Base-by-base conservation (phyloP, 2,329 filamentous ascomycete genomes). In the Sclerotinia subarctica region DNA sequence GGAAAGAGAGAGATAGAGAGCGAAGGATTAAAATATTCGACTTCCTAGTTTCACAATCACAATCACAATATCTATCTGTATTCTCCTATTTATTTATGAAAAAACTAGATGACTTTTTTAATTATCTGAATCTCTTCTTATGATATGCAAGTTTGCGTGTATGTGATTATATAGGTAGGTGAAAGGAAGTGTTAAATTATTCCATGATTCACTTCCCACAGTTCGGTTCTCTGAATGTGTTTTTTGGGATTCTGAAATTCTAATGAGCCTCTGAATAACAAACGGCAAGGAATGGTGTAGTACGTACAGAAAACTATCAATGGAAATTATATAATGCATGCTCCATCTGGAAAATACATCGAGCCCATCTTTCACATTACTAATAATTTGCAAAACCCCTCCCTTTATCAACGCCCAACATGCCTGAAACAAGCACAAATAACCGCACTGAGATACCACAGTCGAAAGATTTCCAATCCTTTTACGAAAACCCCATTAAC, bases 71-170 rank as follows among this genome's bases (percentile, higher is more conserved):
- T 42, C 11, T 42, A 15, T 42, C 11, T 3, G 3, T 5, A 35
- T 8, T 32, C 0, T 32, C 4, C 3, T 13, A 0, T 26, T 26
- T 35, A 5, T 4, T 11, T 19, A 3, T 49, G 35, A 10, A 6
- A 7, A n/a, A 7, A 24, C 7, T 21, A 8, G 2, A 13, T 47
- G 5, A 1, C 1, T 24, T 35, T 13, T 6, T 24, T 24, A 10
- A 3, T 11, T 1, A 1, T 35, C 19, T 24, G 58, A 49, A 60
- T 60, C 11, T 35, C 1, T 11, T 19, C n/a, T 19, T 15, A 5
- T 4, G 3, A 1, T 24, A 3, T 3, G 3, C 8, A 13, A 10
- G 10, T 2, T 19, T 19, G 1, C 5, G 11, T 10, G 24, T 13
- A 38, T 7, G 24, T 32, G 29, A 51, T 35, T 24, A 0, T 15